phyloP scores from a whole-genome alignment of 345 rosid species.

The Camelina laxa region DNA sequence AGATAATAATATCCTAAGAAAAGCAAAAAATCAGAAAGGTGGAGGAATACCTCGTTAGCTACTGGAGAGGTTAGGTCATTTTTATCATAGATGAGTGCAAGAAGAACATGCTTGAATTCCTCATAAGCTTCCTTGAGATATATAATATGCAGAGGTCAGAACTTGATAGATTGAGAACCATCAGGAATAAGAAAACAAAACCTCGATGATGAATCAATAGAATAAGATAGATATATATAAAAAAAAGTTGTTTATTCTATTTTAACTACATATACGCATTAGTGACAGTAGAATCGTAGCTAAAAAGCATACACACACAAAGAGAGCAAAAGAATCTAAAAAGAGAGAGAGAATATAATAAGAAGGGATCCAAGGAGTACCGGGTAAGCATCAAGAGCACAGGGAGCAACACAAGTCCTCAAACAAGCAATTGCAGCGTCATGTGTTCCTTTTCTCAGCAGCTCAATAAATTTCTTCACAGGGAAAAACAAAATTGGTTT shows the following conservation, averaged over 20 bases:
- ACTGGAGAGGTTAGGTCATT: constrained; percentile 84
- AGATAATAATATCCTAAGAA: not conserved
- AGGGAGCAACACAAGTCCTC: constrained; percentile 88
- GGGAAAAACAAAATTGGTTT: constrained; percentile 1
- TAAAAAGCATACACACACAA: constrained; percentile 4
- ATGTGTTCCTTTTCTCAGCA: constrained; percentile 73
- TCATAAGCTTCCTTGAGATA: constrained; percentile 90
- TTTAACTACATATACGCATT: not conserved
- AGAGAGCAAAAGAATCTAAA: constrained; percentile 19
- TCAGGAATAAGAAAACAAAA: not conserved
- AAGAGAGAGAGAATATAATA: not conserved
- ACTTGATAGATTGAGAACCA: constrained; percentile 11
- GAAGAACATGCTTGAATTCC: constrained; percentile 97
- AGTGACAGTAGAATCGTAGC: constrained; percentile 1
- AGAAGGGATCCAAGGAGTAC: constrained; percentile 39
- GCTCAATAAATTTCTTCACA: constrained; percentile 85
- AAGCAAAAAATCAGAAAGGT: not conserved
- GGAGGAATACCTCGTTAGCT: constrained; percentile 72
- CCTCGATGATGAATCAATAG: not conserved
- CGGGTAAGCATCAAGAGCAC: constrained; percentile 98
- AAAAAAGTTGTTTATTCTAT: not conserved
- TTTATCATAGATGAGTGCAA: constrained; percentile 84
- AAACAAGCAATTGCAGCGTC: constrained; percentile 78
- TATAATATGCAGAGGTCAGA: constrained; percentile 48
- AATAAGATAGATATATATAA: not conserved